Base-by-base conservation (phyloP, 441 rosid genomes). In the Pelargonium fulgidum region DNA sequence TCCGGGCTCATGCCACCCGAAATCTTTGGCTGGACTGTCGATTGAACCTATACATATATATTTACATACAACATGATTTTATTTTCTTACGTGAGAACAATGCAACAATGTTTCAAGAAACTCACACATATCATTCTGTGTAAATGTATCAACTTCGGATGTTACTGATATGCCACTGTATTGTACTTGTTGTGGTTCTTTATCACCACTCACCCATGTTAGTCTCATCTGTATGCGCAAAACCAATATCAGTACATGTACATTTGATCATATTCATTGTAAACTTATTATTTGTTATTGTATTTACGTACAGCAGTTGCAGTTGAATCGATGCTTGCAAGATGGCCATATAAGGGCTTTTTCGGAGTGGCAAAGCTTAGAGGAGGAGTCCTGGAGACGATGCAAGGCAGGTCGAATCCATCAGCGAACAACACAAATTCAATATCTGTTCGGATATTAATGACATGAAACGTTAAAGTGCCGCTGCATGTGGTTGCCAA, bases 1-100 rank as follows among this genome's bases (percentile, higher is more conserved):
- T 6, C 93, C 93, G 9, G 93, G 93, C 17, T 86, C 87, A 74
- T 88, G 93, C 93, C 93, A 88, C 26, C 93, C 93, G 22, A 88
- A 88, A 67, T 88, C 91, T 75, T 78, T 84, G n/a, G 91, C 93
- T 10, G 91, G 93, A 76, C 90, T 88, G 16, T 79, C 75, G n/a
- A 47, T 9, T 11, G 52, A 47, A 47, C 20, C 22, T n/a, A 42
- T 0, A 20, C 24, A 22, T 22, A 22, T 22, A 22, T 22, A 22
- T 22, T 22, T 22, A 22, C 24, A 22, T 22, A 22, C 24, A 22
- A 1, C 24, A 22, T 22, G 24, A 22, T 22, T 22, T 22, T 22
- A 22, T 0, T 22, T 0, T 22, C 24, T 22, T 22, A 22, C 24
- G 24, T 22, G 1, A 8, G 9, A 16, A 41, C 0, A 2, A 26